Evolutionary conservation across 805 yeast species (phyloP).

Genomic region (Candida piceae): DNA sequence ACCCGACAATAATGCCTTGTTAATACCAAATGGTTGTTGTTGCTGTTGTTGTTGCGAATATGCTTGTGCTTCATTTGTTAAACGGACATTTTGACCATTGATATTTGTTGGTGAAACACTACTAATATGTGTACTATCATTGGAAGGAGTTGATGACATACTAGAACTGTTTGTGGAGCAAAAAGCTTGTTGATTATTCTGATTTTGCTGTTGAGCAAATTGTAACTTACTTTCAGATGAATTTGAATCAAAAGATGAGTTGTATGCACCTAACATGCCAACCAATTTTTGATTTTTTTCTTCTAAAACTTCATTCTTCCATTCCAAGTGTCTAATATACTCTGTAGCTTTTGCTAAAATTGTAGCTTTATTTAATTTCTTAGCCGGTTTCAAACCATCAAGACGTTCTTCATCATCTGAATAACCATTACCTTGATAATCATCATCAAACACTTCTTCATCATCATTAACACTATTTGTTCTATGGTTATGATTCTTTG

Average conservation of each 20-base stretch:
- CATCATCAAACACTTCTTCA: constrained; percentile 40
- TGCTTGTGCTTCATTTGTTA: constrained; percentile 6
- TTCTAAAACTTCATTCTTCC: constrained; percentile 46
- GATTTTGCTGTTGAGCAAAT: too few relatives aligned
- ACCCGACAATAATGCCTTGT: constrained; percentile 56
- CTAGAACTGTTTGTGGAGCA: constrained; percentile 21
- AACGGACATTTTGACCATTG: not conserved
- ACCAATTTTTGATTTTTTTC: constrained; percentile 42
- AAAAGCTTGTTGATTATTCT: too few relatives aligned
- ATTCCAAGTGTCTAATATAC: constrained; percentile 68
- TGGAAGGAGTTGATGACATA: constrained; percentile 18
- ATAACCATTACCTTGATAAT: constrained; percentile 48
- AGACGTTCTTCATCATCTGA: constrained; percentile 50
- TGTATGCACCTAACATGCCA: constrained; percentile 13
- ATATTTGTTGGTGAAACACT: constrained; percentile 10
- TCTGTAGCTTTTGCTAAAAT: constrained; percentile 73
- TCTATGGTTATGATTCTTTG: constrained; percentile 34
- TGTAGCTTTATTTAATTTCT: constrained; percentile 72
- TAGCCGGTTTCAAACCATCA: constrained; percentile 74
- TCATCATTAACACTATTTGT: constrained; percentile 28
- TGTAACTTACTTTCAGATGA: constrained; percentile 6
- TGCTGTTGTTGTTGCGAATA: constrained; percentile 14
- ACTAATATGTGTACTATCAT: constrained; percentile 4
- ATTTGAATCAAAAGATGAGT: constrained; percentile 14
- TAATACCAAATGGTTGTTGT: constrained; percentile 19